These are phyloP conservation scores for Leishmania braziliensis DNA, from an alignment of 208 protist species.

Conservation along the genomic window DNA sequence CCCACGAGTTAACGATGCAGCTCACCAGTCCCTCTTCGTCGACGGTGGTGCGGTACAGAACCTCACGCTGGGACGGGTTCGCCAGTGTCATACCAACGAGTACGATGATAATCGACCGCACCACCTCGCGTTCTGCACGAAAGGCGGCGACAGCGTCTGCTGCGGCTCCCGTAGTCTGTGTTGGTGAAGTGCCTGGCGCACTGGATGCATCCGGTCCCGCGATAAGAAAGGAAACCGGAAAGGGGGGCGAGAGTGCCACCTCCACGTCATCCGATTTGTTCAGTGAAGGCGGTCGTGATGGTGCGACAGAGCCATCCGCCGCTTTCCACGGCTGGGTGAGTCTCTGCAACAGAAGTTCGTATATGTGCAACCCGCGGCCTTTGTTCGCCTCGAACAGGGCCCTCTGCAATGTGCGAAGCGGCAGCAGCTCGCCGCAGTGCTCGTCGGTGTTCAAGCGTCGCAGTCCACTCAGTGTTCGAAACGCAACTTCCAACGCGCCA, in stretches of 20 bases:
- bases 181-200: background rate
- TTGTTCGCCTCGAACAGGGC: conserved; percentile 28
- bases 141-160: background rate
- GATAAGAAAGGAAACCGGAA: conserved; percentile 7
- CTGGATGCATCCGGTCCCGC: background rate
- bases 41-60: conserved; percentile 31
- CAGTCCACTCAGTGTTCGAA: conserved; percentile 7
- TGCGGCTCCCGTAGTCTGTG: background rate
- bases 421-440: conserved; percentile 23
- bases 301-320: conserved; percentile 1
- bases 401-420: conserved; percentile 27
- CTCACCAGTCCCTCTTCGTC: conserved; percentile 48
- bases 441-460: background rate
- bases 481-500: conserved; percentile 7
- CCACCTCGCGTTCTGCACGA: conserved; percentile 7
- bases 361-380: conserved; percentile 23
- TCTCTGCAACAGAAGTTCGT: conserved; percentile 22
- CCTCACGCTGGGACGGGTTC: conserved; percentile 25
- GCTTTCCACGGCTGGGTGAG: conserved; percentile 18
- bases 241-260: background rate
- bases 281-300: background rate
- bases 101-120: conserved; percentile 13
- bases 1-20: conserved; percentile 54
- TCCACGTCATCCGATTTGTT: background rate
- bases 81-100: conserved; percentile 29